phyloP scores from a whole-genome alignment of 2,329 filamentous ascomycete genomes.

The Ophiostoma australiae region DNA sequence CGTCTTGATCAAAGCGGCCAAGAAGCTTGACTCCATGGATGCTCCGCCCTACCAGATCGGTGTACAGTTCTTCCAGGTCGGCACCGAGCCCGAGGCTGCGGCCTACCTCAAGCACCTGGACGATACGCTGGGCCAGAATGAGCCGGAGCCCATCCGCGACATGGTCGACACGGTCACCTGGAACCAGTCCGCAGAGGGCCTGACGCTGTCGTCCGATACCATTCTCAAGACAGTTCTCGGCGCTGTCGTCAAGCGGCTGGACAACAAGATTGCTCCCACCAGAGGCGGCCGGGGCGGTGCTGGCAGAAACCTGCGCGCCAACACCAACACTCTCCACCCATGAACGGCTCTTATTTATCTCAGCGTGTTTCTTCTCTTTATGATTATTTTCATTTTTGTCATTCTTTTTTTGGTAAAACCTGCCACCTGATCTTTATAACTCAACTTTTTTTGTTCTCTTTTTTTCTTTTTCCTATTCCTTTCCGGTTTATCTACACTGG shows the following conservation, averaged over 20 bases:
- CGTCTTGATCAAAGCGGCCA: slow-evolving; percentile 62
- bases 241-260: slow-evolving; percentile 52
- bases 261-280: slow-evolving; percentile 17
- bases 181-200: slow-evolving; percentile 38
- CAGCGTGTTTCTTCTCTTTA: not conserved
- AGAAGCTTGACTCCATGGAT: slow-evolving; percentile 62
- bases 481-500: too few relatives aligned
- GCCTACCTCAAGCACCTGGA: slow-evolving; percentile 67
- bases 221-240: slow-evolving; percentile 82
- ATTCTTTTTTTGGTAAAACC: not conserved
- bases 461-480: not conserved
- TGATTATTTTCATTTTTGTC: not conserved
- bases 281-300: not conserved
- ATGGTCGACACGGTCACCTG: slow-evolving; percentile 90
- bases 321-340: not conserved
- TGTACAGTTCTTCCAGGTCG: slow-evolving; percentile 95
- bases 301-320: not conserved
- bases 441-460: too few relatives aligned
- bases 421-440: not conserved
- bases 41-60: slow-evolving; percentile 79
- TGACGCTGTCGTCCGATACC: slow-evolving; percentile 57
- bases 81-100: slow-evolving; percentile 60
- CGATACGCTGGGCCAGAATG: slow-evolving; percentile 57
- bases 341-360: not conserved
- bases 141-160: slow-evolving; percentile 57